Evolutionary conservation across 2,329 filamentous ascomycete genomes (phyloP).

Genomic region (Ustulina deusta): DNA sequence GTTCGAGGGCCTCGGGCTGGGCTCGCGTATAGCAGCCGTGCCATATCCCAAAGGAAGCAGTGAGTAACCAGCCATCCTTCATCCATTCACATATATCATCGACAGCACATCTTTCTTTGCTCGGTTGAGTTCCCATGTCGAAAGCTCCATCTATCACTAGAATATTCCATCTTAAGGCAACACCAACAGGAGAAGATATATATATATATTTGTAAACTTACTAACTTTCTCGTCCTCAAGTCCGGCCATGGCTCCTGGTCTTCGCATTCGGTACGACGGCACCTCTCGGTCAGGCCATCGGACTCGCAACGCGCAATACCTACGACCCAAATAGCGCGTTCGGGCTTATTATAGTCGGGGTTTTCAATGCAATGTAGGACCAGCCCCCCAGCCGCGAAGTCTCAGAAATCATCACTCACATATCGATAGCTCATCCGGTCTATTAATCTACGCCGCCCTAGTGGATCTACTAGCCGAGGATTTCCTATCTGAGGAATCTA

Average conservation of each 20-base stretch:
- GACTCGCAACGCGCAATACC: constrained; percentile 65
- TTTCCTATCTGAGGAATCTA: constrained; percentile 70
- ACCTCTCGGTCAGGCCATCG: constrained; percentile 74
- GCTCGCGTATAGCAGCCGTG: constrained; percentile 76
- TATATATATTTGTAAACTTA: not conserved
- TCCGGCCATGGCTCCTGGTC: constrained; percentile 71
- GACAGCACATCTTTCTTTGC: not conserved
- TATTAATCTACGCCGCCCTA: constrained; percentile 71
- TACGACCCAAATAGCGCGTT: constrained; percentile 74
- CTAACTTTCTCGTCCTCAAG: constrained; percentile 3
- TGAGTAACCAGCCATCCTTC: constrained; percentile 6
- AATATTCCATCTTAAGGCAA: not conserved
- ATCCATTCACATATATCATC: not conserved
- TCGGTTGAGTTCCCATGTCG: not conserved
- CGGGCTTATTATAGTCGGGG: constrained; percentile 72
- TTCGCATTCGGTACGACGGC: constrained; percentile 73
- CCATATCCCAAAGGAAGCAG: constrained; percentile 66
- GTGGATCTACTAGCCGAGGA: constrained; percentile 74
- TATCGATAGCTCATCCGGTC: constrained; percentile 65
- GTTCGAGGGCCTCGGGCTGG: constrained; percentile 76
- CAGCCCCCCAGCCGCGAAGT: too few species aligned
- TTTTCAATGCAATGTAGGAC: constrained; percentile 73
- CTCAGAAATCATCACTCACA: constrained; percentile 15
- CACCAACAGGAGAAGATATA: not conserved
- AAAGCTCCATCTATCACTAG: not conserved